Evolutionary conservation across 1,284 basidiomycete genomes (phyloP).

Genomic region (Cutaneotrichosporon mucoides): DNA sequence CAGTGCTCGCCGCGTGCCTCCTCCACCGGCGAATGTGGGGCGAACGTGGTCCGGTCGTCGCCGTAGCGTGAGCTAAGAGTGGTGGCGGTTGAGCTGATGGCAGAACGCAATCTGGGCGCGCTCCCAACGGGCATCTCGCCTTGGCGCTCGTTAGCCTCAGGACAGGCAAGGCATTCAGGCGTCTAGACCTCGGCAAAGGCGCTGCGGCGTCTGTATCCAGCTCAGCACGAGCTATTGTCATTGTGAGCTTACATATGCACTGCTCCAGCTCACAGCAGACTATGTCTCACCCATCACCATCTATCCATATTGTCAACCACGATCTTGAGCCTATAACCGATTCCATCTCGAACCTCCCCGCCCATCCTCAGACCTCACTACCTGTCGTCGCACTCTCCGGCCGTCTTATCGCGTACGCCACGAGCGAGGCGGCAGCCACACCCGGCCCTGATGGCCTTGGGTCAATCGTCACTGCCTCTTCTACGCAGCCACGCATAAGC

Average conservation of each 20-base stretch:
- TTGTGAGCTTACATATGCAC: conserved; percentile 22
- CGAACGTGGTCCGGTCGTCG: conserved; percentile 17
- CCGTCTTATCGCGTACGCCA: conserved; percentile 36
- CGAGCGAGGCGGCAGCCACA: conserved; percentile 22
- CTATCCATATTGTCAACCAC: conserved; percentile 27
- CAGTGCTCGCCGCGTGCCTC: conserved; percentile 13
- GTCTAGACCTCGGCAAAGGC: conserved; percentile 31
- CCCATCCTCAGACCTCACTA: conserved; percentile 17
- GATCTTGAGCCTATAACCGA: conserved; percentile 17
- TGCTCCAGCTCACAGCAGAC: conserved; percentile 18
- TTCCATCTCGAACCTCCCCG: conserved; percentile 17
- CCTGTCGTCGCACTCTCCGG: conserved; percentile 34
- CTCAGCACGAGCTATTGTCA: conserved; percentile 24
- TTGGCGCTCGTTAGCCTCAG: conserved; percentile 26
- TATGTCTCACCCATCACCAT: conserved; percentile 27
- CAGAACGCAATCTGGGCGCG: conserved; percentile 2
- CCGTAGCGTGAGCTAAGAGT: conserved; percentile 22
- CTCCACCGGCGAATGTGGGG: conserved; percentile 10
- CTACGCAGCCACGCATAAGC: background rate
- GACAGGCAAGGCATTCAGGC: conserved; percentile 26
- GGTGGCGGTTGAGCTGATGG: background rate
- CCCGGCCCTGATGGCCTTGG: conserved; percentile 35
- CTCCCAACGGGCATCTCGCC: conserved; percentile 14
- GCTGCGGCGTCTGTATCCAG: conserved; percentile 17
- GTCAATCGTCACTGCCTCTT: conserved; percentile 27